A percentile compares a stretch with the other conserved stretches of the same genome.
phyloP scores from a whole-genome alignment of 495 filamentous ascomycete species.

The Pseudotulostoma volvatum region DNA sequence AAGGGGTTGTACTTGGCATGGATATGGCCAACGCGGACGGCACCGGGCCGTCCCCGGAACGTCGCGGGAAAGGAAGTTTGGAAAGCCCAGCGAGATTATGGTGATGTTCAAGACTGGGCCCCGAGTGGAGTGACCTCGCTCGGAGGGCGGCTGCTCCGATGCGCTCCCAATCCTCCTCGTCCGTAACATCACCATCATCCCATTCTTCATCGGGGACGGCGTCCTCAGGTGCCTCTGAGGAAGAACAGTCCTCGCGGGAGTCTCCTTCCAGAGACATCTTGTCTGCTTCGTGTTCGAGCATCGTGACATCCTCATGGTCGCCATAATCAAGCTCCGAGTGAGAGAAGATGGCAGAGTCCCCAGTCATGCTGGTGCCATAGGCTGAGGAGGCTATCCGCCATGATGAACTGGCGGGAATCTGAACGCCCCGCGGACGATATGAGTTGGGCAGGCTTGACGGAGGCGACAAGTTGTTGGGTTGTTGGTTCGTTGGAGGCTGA shows the following conservation, averaged over 20 bases:
- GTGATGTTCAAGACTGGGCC: conserved; percentile 19
- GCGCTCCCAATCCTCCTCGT: conserved; percentile 92
- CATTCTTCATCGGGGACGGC: conserved; percentile 45
- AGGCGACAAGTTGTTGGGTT: conserved; percentile 19
- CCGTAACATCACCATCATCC: conserved; percentile 72
- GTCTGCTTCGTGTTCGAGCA: conserved; percentile 78
- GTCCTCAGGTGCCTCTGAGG: conserved; percentile 55
- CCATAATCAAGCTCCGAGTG: conserved; percentile 44
- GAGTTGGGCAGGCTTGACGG: conserved; percentile 33
- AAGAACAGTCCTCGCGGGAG: conserved; percentile 44
- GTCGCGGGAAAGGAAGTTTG: conserved; percentile 25
- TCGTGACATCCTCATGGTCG: conserved; percentile 36
- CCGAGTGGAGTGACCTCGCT: conserved; percentile 42
- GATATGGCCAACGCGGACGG: conserved; percentile 23
- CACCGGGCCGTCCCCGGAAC: conserved; percentile 21
- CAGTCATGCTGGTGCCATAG: conserved; percentile 45
- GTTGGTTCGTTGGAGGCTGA: conserved; percentile 37
- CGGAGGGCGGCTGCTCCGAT: conserved; percentile 77
- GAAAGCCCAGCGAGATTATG: conserved; percentile 12
- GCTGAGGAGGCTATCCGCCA: conserved; percentile 30
- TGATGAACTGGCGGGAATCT: conserved; percentile 41
- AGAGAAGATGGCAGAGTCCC: conserved; percentile 56
- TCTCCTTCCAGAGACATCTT: conserved; percentile 89
- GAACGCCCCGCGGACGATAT: conserved; percentile 42
- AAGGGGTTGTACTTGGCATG: conserved; percentile 21